Evolutionary conservation across 2,329 filamentous ascomycete species (phyloP), one percentile per base, ranked within the genome.

Genomic region (Cladosporium oxysporum): DNA sequence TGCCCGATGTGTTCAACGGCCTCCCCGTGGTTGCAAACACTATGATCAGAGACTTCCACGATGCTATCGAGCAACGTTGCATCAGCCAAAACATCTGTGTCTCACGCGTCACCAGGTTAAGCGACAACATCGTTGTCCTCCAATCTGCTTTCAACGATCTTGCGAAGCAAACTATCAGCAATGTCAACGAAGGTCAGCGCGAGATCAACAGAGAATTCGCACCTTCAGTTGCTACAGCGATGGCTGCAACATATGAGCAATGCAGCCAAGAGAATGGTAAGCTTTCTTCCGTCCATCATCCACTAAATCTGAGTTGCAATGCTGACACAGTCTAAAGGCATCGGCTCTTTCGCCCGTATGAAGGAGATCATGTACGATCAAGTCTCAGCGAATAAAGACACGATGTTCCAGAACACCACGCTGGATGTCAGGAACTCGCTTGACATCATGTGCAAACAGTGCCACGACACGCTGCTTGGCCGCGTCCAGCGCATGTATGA

Each of bases 131-230:
- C 1, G 57, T 70, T n/a, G 75, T 73, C 29, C 81, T 83, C 71
- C 72, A 80, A 33, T 74, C 75, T 2, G 75, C 78, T 5, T 79
- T 87, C 41, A 71, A 74, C 0, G 74, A 79, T 7, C 65, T 83
- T 0, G 75, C 76, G 2, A 66, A 62, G 0, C 67, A 67, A 4
- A 74, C 83, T 49, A 68, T 76, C 0, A 69, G 70, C 1, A 68
- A 69, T 2, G 80, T 87, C 68, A 83, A 76, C 0, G 75, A 78
- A 5, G 67, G 76, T 4, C 85, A 87, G 70, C 80, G 83, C 31
- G 82, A 85, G 3, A 82, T 83, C 18, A 88, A 82, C 69, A 82
- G 86, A 4, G 77, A 83, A 37, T 87, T 88, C 65, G 80, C 78
- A 0, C 85, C 84, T 0, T 77, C 78, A 2, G 81, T 88, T 62